Evolutionary conservation across 208 protist species (phyloP).

Genomic region (Porcisia hertigi): DNA sequence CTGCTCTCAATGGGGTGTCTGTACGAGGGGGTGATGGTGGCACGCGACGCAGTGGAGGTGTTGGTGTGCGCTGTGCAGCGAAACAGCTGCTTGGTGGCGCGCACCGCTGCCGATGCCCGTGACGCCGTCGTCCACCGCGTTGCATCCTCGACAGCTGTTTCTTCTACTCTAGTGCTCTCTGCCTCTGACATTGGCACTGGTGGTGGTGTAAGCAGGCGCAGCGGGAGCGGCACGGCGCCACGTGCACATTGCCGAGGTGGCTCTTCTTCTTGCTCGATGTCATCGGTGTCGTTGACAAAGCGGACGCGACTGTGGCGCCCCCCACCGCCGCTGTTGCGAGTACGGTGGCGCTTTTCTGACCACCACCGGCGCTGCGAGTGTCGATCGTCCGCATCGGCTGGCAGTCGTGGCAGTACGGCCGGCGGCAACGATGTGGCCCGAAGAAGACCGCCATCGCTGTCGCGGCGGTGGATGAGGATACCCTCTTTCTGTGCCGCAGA

Average conservation of each 20-base stretch:
- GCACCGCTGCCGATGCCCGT: slow-evolving; percentile 43
- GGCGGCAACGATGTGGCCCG: slow-evolving; percentile 16
- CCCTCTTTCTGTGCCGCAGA: slow-evolving; percentile 12
- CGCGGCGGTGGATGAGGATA: slow-evolving; percentile 23
- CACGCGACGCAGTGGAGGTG: slow-evolving; percentile 24
- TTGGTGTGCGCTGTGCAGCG: slow-evolving; percentile 28
- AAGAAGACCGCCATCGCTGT: slow-evolving; percentile 1
- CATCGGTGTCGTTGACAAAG: slow-evolving; percentile 24
- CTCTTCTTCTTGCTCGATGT: not conserved
- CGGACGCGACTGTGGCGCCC: slow-evolving; percentile 35
- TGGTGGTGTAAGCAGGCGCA: slow-evolving; percentile 25
- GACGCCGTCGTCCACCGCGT: slow-evolving; percentile 38
- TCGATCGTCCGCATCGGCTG: not conserved
- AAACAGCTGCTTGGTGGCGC: slow-evolving; percentile 81
- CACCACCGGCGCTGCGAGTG: slow-evolving; percentile 12
- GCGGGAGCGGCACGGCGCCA: slow-evolving; percentile 18
- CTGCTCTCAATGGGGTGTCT: slow-evolving; percentile 53
- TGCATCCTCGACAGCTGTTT: slow-evolving; percentile 23
- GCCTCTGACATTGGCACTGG: slow-evolving; percentile 21
- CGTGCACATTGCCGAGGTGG: not conserved
- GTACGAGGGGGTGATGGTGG: slow-evolving; percentile 46
- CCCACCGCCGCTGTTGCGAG: slow-evolving; percentile 26
- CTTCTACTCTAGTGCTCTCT: not conserved
- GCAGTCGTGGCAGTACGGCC: not conserved
- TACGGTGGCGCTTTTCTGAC: slow-evolving; percentile 30